Conservation (phyloP, 208 protist species). For the Phytomonas francai region DNA sequence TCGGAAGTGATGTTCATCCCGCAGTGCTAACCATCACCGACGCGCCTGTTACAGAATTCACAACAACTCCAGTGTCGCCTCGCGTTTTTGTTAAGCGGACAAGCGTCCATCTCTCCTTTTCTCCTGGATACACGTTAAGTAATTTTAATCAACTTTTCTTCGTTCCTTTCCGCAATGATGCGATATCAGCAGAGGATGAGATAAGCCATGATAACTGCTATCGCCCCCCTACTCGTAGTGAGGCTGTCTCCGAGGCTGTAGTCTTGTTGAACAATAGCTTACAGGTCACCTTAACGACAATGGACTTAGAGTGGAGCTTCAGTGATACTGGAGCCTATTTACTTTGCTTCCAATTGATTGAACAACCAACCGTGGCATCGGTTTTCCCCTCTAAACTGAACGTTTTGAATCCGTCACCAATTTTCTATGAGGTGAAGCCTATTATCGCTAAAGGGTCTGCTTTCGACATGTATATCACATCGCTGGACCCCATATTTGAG, state of each 20-base stretch:
- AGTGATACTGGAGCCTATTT: slow-evolving; percentile 37
- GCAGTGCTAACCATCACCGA: slow-evolving; percentile 30
- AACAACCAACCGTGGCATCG: slow-evolving; percentile 43
- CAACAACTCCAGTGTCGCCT: slow-evolving; percentile 36
- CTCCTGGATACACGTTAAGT: slow-evolving; percentile 19
- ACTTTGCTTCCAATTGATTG: slow-evolving; percentile 62
- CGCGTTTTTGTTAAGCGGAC: slow-evolving; percentile 59
- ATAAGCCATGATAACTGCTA: slow-evolving; percentile 66
- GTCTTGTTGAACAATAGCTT: slow-evolving; percentile 57
- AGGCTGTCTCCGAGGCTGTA: slow-evolving; percentile 22
- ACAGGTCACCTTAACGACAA: slow-evolving; percentile 11
- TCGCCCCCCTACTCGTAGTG: slow-evolving; percentile 30
- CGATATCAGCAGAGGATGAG: slow-evolving; percentile 20
- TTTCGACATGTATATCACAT: slow-evolving; percentile 62
- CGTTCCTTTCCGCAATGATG: slow-evolving; percentile 26
- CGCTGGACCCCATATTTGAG: slow-evolving; percentile 63
- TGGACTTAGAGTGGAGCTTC: slow-evolving; percentile 39
- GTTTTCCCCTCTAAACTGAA: slow-evolving; percentile 40
- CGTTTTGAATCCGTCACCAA: slow-evolving; percentile 59
- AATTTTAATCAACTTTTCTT: slow-evolving; percentile 63
- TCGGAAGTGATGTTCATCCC: slow-evolving; percentile 35
- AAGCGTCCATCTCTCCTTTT: slow-evolving; percentile 18
- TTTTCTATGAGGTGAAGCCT: slow-evolving; percentile 57
- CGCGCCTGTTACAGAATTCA: slow-evolving; percentile 47
- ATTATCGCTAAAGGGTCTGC: slow-evolving; percentile 24